Evolutionary conservation across 2,329 filamentous ascomycete species (phyloP), one percentile per base, ranked within the genome.

Genomic region (Alternaria gaisen): DNA sequence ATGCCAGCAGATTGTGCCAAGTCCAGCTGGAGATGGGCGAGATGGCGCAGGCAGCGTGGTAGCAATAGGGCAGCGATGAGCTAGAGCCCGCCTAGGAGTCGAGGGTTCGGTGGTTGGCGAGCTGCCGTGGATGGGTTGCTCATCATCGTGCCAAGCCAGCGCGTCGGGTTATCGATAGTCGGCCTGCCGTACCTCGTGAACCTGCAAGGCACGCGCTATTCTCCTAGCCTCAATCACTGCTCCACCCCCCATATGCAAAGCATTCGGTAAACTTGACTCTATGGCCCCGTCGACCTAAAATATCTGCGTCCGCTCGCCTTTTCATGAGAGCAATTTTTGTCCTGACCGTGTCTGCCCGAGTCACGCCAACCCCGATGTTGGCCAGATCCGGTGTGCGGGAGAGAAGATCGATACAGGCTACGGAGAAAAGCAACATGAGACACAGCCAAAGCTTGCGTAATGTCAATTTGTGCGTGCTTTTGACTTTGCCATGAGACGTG

Each of bases 91-190:
- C 24, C 46, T 32, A 54, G 53, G 53, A 63, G 56, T 28, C 41
- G 54, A 56, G 53, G 56, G 47, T 40, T 48, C 41, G 56, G 48
- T 60, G 50, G 53, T 34, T 28, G 59, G 53, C 36, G 41, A 28
- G 54, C 26, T 55, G 57, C 44, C 36, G 36, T 50, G 28, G 48
- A 40, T 30, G 43, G 36, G 28, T 36, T 32, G 34, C 34, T 53
- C 52, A 47, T 63, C 57, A 48, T 55, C 28, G 43, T 46, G 60
- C 60, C 59, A 61, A 58, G 59, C 40, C 44, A 55, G 47, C 55
- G 55, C 55, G 55, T 54, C 56, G 56, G 56, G 42, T 63, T 69
- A 69, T 69, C 66, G 66, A 66, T 65, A 63, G 52, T 48, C 44
- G 53, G 52, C 41, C n/a, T n/a, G 47, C 54, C 40, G 22, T 28